Evolutionary conservation across 2,329 filamentous ascomycete species (phyloP).

Genomic region (Ramularia endophylla): DNA sequence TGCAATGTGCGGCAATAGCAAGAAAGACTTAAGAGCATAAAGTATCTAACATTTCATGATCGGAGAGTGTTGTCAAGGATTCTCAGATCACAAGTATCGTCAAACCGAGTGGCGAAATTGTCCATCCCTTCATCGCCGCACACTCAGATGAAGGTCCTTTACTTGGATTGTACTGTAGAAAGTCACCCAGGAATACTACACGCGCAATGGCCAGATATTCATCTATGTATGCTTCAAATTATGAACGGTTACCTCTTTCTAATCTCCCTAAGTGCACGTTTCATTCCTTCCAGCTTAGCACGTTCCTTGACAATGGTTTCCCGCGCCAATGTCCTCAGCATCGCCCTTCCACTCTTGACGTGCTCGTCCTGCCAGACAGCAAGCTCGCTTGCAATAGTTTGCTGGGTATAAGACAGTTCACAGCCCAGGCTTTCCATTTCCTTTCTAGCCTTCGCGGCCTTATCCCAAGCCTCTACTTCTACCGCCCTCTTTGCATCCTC

Average conservation of each 20-base stretch:
- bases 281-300: constrained; percentile 72
- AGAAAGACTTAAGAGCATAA: no score
- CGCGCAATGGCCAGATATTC: no score
- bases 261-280: constrained; percentile 63
- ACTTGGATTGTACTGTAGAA: no score
- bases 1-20: no score
- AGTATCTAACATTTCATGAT: no score
- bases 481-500: constrained; percentile 82
- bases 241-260: constrained; percentile 1
- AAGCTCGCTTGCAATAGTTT: constrained; percentile 83
- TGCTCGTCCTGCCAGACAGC: constrained; percentile 92
- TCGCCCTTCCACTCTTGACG: constrained; percentile 66
- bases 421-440: constrained; percentile 70
- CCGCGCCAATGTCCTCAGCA: constrained; percentile 68
- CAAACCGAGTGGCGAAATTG: no score
- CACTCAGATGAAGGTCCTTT: no score
- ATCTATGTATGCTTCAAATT: no score
- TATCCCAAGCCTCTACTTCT: constrained; percentile 78
- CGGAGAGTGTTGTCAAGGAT: no score
- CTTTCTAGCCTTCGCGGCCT: constrained; percentile 61
- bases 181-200: no score
- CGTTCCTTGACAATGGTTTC: constrained; percentile 75
- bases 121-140: no score
- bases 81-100: no score
- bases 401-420: constrained; percentile 86